A percentile compares a stretch with the other conserved stretches of the same genome.
These are phyloP conservation scores for Termitomyces sp. DNA, from an alignment of 768 basidiomycete species.

Conservation along the genomic window DNA sequence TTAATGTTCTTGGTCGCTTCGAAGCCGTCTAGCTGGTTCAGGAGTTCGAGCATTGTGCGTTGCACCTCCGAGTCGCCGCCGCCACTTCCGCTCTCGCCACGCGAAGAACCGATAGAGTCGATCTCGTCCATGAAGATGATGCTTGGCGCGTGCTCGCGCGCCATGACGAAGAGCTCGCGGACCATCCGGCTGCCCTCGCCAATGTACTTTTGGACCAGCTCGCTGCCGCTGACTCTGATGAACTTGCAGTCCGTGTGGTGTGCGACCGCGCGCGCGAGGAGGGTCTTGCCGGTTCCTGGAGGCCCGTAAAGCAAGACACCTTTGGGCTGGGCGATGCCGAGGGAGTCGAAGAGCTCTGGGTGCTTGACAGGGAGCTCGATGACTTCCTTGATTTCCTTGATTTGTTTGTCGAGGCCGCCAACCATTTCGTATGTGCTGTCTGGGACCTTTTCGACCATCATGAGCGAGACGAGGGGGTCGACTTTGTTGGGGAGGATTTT, in stretches of 20 bases:
- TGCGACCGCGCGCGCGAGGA: slow-evolving; percentile 91
- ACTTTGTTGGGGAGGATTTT: slow-evolving; percentile 97
- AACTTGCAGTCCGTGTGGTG: slow-evolving; percentile 98
- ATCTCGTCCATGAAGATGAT: slow-evolving; percentile 99
- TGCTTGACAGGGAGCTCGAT: slow-evolving; percentile 98
- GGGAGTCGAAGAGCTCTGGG: slow-evolving; percentile 92
- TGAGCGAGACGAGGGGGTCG: slow-evolving; percentile 95
- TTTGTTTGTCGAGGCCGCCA: slow-evolving; percentile 90
- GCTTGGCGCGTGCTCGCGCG: slow-evolving; percentile 92
- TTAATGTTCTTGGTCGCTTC: slow-evolving; percentile 99
- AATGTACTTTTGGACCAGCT: slow-evolving; percentile 97
- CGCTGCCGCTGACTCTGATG: slow-evolving; percentile 90
- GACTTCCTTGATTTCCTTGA: slow-evolving; percentile 96
- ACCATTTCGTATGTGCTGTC: slow-evolving; percentile 99
- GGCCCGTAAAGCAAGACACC: slow-evolving; percentile 95
- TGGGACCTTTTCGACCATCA: slow-evolving; percentile 99
- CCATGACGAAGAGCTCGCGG: slow-evolving; percentile 97
- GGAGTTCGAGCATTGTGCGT: slow-evolving; percentile 83
- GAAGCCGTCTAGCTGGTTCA: slow-evolving; percentile 88
- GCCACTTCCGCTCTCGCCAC: slow-evolving; percentile 88
- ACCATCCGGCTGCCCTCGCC: slow-evolving; percentile 97
- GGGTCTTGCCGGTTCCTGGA: slow-evolving; percentile 94
- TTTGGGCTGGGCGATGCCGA: slow-evolving; percentile 96
- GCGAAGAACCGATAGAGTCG: slow-evolving; percentile 91
- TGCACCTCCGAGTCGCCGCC: slow-evolving; percentile 88